Base-by-base conservation (phyloP, 345 rosid genomes). In the Sonneratia caseolaris region DNA sequence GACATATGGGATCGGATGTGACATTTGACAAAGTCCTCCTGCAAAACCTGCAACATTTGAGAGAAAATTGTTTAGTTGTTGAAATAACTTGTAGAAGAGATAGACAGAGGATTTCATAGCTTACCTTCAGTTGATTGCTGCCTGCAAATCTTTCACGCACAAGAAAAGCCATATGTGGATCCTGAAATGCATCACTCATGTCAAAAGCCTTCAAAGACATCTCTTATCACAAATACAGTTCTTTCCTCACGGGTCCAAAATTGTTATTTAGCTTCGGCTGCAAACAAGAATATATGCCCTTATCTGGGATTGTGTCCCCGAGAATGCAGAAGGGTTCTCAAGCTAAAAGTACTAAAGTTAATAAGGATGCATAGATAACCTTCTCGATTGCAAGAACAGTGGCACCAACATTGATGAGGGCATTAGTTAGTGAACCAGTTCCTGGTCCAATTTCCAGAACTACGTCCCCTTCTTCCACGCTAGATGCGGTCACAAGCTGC, bases 391-490 rank as follows among this genome's bases (percentile, higher is more conserved):
- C 95, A 67, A 94, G 88, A 68, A 94, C 89, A 0, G 84, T 82
- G 74, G 96, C 93, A 43, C 95, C 96, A 15, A 77, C 76, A 70
- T 79, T 75, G 71, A 94, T 32, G 68, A 91, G 95, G 37, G 85
- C 88, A 74, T 88, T 85, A 71, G 98, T 91, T 65, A 94, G 83
- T 69, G 97, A 94, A 67, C 98, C 98, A 27, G 97, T 91, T 55
- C 97, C 98, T 0, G 97, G 95, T 48, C 98, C 98, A 73, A 94
- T 91, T 84, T 91, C 98, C 72, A 94, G 79, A 66, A 94, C 95
- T 62, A 88, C 70, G 68, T 94, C 95, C 69, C 95, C 97, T 75
- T 88, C 91, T 69, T 85, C 75, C 24, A 91, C 82, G 62, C 81
- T 66, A 36, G 93, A 97, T 32, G 84, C 83, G 51, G 75, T 65